Evolutionary conservation across 139 green algal species (phyloP), one percentile per base, ranked within the genome.

Genomic region (Diplosphaera chodatii): DNA sequence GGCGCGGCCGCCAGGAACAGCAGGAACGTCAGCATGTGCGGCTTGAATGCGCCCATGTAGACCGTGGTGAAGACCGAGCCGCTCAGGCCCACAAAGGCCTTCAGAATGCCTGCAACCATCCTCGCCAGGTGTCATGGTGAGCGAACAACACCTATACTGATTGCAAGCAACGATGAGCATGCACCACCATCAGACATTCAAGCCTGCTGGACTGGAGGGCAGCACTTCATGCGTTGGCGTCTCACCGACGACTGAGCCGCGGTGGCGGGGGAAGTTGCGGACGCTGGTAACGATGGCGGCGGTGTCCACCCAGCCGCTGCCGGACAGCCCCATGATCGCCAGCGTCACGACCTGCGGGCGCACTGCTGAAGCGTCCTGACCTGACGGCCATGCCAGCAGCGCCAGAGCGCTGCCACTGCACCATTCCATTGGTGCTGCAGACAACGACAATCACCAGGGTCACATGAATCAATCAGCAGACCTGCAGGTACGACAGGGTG

Each of bases 201-300:
- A n/a, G n/a, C n/a, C n/a, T 63, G 55, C 8, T n/a, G n/a, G 23
- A 4, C 37, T 48, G 37, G 8, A 20, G 37, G 37, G 37, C 8
- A 48, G 37, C 37, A 31, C 13, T n/a, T n/a, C n/a, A n/a, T n/a
- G n/a, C n/a, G n/a, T n/a, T n/a, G n/a, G n/a, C n/a, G n/a, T 10
- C 59, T 32, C 27, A 41, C 92, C 90, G 23, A 96, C 85, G 8
- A 92, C 86, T 2, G 78, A 85, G 65, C 91, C 92, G 0, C 91
- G 78, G 28, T 87, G 64, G 48, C 78, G 68, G 2, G 89, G 85
- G 73, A 97, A 95, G 83, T 96, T 97, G 30, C 84, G 74, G 18
- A 93, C 71, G 76, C 84, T 91, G 20, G 87, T 95, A 32, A 87
- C 87, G 20, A 97, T 69, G 4, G 66, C 74, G 21, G 75, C 41